Evolutionary conservation across 2,329 filamentous ascomycete genomes (phyloP), one percentile per base, ranked within the genome.

Genomic region (Myriangium duriaei): DNA sequence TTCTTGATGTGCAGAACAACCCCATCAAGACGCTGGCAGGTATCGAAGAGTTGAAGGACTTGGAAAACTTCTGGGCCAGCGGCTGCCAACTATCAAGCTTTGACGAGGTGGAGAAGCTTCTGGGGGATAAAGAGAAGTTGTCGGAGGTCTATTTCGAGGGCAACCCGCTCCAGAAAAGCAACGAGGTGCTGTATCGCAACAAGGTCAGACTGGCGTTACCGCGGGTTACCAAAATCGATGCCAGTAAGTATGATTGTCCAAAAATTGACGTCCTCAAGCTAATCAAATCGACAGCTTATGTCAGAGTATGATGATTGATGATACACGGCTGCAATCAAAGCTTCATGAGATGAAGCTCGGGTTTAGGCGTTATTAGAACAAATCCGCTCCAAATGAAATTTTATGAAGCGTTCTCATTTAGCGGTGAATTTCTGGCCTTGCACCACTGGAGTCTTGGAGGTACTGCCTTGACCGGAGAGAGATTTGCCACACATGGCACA

Each of bases 111-210:
- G 81, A 95, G 62, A 72, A 70, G 40, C 73, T 82, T 49, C 61
- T 98, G 46, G 70, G 63, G 37, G 81, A 91, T 53, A 95, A 94
- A 65, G 67, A 81, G 54, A 65, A 78, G 26, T 61, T 96, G 49
- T 76, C 79, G 43, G 95, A 91, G 1, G 88, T 98, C 9, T 98
- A 98, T 57, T 92, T 98, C 47, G 91, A 98, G 56, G 87, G 86
- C 1, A 95, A 93, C 52, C 88, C 87, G 16, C 59, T 98, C 49
- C 91, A 98, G 63, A 68, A 76, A 43, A 72, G 71, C 39, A 75
- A 73, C 4, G 81, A 82, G n/a, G 82, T 83, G 1, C 62, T 95
- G 44, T 98, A 98, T 61, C 70, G 91, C 52, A 96, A 95, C 63
- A 98, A 98, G 63, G 76, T 98, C 30, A 72, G 80, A 42, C 62